phyloP scores from a whole-genome alignment of 306 rosid species.

The Pyrus pyrifolia region DNA sequence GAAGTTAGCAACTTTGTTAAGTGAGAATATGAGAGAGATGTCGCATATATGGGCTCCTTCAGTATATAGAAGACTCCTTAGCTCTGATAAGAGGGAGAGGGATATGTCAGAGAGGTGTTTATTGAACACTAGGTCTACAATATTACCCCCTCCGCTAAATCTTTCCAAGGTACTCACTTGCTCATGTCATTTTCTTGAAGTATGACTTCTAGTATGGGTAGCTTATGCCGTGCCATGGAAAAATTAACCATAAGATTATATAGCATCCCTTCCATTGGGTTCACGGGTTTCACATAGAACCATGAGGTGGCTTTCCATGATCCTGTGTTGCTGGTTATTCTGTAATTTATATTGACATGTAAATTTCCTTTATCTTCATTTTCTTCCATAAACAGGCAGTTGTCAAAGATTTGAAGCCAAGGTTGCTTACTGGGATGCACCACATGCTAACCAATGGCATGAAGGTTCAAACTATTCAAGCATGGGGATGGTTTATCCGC shows the following conservation, averaged over 20 bases:
- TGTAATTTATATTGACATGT: conserved; percentile 7
- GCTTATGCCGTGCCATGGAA: neutral
- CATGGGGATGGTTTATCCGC: conserved; percentile 89
- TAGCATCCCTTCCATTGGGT: neutral
- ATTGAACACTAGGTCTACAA: conserved; percentile 49
- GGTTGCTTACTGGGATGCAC: conserved; percentile 51
- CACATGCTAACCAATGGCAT: conserved; percentile 51
- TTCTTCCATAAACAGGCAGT: conserved; percentile 34
- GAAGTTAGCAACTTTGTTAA: conserved; percentile 46
- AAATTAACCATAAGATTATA: neutral
- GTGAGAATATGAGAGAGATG: conserved; percentile 55
- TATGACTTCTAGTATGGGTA: neutral
- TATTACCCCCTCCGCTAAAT: conserved; percentile 61
- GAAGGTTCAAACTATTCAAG: conserved; percentile 64
- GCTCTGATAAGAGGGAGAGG: conserved; percentile 74
- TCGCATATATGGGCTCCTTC: conserved; percentile 78
- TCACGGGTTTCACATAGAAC: neutral
- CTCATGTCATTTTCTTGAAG: neutral
- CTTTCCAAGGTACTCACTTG: conserved; percentile 59
- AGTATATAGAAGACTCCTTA: conserved; percentile 72
- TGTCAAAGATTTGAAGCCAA: conserved; percentile 65
- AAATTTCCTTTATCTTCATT: neutral
- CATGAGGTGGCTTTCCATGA: neutral
- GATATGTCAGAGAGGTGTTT: conserved; percentile 78
- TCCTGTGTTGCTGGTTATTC: neutral